phyloP scores from a whole-genome alignment of 1,284 basidiomycete species.

The Xerocomus minutiporus region DNA sequence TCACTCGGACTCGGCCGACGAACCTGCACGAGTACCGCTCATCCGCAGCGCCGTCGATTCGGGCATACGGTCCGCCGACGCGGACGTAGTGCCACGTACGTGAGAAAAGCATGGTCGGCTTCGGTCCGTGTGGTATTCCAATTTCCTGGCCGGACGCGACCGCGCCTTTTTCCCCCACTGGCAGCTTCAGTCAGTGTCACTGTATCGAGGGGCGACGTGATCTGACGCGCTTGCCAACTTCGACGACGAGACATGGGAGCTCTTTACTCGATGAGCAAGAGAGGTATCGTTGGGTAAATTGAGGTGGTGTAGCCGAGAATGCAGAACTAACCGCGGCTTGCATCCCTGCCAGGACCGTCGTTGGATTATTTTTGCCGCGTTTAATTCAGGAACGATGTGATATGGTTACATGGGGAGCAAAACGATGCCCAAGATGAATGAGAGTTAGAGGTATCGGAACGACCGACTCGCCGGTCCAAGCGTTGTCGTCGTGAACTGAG shows the following conservation, averaged over 20 bases:
- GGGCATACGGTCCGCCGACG: too few relatives aligned
- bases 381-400: not conserved
- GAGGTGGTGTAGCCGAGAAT: not conserved
- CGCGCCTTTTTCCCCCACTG: too few relatives aligned
- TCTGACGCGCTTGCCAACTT: not conserved
- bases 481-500: slow-evolving; percentile 24
- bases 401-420: not conserved
- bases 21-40: too few relatives aligned
- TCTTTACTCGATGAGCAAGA: not conserved
- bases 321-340: not conserved
- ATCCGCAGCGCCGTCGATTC: too few relatives aligned
- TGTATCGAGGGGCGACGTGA: not conserved
- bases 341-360: not conserved
- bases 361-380: not conserved
- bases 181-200: not conserved
- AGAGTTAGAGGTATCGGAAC: not conserved
- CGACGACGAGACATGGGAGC: not conserved
- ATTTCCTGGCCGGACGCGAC: too few relatives aligned
- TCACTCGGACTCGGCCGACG: too few relatives aligned
- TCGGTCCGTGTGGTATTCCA: too few relatives aligned
- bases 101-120: too few relatives aligned
- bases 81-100: too few relatives aligned
- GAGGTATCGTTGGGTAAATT: not conserved
- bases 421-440: not conserved
- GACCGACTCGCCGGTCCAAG: slow-evolving; percentile 3